Percentiles rank a stretch among this genome's conserved stretches.
Evolutionary conservation across 108 stramenopile species (phyloP).

Genomic region (Craspedostauros australis): DNA sequence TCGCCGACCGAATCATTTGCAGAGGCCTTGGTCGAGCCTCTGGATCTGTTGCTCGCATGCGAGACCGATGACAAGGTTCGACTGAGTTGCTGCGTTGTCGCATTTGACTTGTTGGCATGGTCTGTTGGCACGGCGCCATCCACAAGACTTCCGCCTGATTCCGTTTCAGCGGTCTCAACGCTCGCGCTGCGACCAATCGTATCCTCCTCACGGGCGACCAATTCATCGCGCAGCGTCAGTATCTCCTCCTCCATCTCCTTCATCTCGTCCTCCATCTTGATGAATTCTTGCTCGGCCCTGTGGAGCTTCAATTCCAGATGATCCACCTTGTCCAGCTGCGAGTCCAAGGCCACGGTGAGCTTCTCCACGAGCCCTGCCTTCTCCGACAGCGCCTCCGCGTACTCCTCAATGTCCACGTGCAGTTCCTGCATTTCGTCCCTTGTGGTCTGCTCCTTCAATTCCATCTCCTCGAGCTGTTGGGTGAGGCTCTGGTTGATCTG

Average conservation of each 20-base stretch:
- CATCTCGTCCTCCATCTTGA: constrained; percentile 41
- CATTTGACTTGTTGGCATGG: too few relatives aligned
- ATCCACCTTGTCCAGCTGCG: constrained; percentile 37
- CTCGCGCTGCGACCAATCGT: too few relatives aligned
- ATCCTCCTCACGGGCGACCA: neutral
- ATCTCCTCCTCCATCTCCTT: constrained; percentile 51
- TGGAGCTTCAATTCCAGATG: constrained; percentile 32
- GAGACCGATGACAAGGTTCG: too few relatives aligned
- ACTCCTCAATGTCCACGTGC: constrained; percentile 36
- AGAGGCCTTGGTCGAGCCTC: too few relatives aligned
- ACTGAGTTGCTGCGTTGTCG: too few relatives aligned
- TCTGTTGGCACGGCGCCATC: too few relatives aligned
- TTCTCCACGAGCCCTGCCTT: constrained; percentile 42
- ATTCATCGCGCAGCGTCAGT: neutral
- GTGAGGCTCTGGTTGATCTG: too few relatives aligned
- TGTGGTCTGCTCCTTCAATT: constrained; percentile 6
- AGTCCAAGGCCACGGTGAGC: constrained; percentile 30
- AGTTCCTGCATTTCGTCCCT: constrained; percentile 29
- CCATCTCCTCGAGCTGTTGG: too few relatives aligned
- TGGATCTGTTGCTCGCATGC: too few relatives aligned
- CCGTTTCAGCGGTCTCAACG: constrained; percentile 9
- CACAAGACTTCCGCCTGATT: constrained; percentile 6
- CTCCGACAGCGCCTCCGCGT: constrained; percentile 35
- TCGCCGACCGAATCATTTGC: too few relatives aligned
- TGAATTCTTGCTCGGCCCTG: constrained; percentile 32